Evolutionary conservation across 805 yeast genomes (phyloP).

Genomic region (Lachancea meyersii): DNA sequence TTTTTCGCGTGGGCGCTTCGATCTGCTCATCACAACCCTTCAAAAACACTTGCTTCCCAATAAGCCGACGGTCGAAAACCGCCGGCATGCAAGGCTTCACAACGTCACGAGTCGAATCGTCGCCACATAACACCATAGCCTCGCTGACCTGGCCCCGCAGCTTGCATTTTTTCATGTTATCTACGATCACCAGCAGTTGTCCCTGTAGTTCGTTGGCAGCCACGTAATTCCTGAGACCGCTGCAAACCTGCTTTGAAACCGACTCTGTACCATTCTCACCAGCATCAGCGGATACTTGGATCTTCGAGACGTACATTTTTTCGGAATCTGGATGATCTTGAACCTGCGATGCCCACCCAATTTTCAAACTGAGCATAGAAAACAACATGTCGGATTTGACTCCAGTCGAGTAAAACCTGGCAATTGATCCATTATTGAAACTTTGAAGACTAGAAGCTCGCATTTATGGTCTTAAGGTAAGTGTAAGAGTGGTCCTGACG

Average conservation of each 20-base stretch:
- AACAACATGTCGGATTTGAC: background rate
- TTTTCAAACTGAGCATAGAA: background rate
- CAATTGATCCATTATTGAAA: no score
- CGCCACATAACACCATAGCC: constrained; percentile 66
- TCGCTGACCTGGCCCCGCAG: constrained; percentile 57
- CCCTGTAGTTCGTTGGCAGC: constrained; percentile 36
- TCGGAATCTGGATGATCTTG: constrained; percentile 51
- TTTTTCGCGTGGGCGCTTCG: constrained; percentile 12
- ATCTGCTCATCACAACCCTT: background rate
- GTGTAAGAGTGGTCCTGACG: no score
- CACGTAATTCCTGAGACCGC: constrained; percentile 48
- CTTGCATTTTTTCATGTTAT: constrained; percentile 54
- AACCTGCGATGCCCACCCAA: constrained; percentile 2
- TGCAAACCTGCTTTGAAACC: constrained; percentile 39
- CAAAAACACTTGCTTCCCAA: constrained; percentile 16
- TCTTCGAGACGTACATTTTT: constrained; percentile 49
- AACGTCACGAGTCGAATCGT: constrained; percentile 16
- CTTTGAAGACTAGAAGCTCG: no score
- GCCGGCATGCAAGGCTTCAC: constrained; percentile 17
- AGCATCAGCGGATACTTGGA: constrained; percentile 28
- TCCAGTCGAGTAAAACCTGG: background rate
- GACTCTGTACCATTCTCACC: constrained; percentile 6
- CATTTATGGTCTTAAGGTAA: no score
- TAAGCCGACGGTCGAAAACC: background rate
- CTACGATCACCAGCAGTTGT: constrained; percentile 45